phyloP scores from a whole-genome alignment of 2,329 filamentous ascomycete species.

The Raffaelea deltoideospora region DNA sequence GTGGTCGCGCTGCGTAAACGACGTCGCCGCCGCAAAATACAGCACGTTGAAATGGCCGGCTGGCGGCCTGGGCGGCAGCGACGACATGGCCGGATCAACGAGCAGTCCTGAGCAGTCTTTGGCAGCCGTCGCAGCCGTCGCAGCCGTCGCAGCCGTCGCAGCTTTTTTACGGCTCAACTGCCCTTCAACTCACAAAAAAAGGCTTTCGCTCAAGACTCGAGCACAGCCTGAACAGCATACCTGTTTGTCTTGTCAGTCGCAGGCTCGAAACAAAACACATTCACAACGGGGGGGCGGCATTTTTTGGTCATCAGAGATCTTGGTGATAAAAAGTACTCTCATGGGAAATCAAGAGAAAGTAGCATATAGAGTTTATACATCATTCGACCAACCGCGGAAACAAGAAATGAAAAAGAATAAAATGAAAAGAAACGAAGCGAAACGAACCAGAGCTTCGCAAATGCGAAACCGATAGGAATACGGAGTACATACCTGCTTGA shows the following conservation, averaged over 20 bases:
- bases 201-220: too few relatives aligned
- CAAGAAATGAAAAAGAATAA: background rate
- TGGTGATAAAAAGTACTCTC: constrained; percentile 47
- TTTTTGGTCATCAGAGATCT: constrained; percentile 52
- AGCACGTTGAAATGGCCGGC: constrained; percentile 60
- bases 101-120: too few relatives aligned
- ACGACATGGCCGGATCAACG: too few relatives aligned
- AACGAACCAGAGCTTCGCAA: background rate
- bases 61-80: constrained; percentile 31
- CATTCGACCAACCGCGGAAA: constrained; percentile 10
- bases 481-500: background rate
- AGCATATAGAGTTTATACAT: constrained; percentile 21
- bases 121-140: too few relatives aligned
- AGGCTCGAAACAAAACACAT: constrained; percentile 5
- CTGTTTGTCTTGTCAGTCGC: background rate
- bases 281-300: too few relatives aligned
- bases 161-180: too few relatives aligned
- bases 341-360: constrained; percentile 29
- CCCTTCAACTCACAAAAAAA: too few relatives aligned
- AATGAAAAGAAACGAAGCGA: background rate
- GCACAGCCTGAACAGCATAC: too few relatives aligned
- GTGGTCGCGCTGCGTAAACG: constrained; percentile 51
- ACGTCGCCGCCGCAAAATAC: constrained; percentile 65
- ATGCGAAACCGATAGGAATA: too few relatives aligned
- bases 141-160: too few relatives aligned